Conservation (phyloP, 768 basidiomycete genomes). For the Inosperma sp. region DNA sequence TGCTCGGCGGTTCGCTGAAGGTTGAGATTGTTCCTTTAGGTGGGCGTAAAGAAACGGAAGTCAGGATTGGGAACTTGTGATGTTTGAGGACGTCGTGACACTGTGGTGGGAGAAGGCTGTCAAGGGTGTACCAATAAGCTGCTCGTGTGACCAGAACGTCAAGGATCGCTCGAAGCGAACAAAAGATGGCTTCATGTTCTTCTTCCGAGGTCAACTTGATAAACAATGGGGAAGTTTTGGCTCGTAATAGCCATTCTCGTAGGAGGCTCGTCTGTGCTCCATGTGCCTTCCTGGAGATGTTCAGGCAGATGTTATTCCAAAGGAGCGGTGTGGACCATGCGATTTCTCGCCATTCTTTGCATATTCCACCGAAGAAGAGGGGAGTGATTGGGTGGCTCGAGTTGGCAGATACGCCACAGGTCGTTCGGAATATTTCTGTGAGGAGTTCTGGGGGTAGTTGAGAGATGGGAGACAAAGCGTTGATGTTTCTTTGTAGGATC, state of each 20-base stretch:
- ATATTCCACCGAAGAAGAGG: slow-evolving; percentile 12
- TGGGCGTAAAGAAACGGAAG: slow-evolving; percentile 8
- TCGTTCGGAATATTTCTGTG: slow-evolving; percentile 17
- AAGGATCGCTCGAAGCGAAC: slow-evolving; percentile 17
- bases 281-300: background rate
- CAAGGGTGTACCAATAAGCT: slow-evolving; percentile 20
- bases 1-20: slow-evolving; percentile 23
- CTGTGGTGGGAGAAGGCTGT: slow-evolving; percentile 20
- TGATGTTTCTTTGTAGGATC: slow-evolving; percentile 18
- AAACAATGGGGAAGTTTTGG: slow-evolving; percentile 16
- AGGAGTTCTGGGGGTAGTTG: slow-evolving; percentile 19
- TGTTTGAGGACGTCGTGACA: slow-evolving; percentile 21
- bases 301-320: slow-evolving; percentile 4
- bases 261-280: slow-evolving; percentile 8
- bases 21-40: slow-evolving; percentile 24
- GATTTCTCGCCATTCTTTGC: slow-evolving; percentile 8
- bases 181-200: slow-evolving; percentile 18
- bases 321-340: background rate
- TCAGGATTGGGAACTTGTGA: slow-evolving; percentile 16
- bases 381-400: slow-evolving; percentile 1
- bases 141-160: slow-evolving; percentile 20
- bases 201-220: slow-evolving; percentile 22
- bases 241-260: slow-evolving; percentile 17
- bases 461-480: slow-evolving; percentile 16
- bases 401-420: background rate